A percentile compares a stretch with the other conserved stretches of the same genome.
These are phyloP conservation scores for Curvularia spicifera DNA, from an alignment of 2,329 filamentous ascomycete genomes.

Conservation along the genomic window DNA sequence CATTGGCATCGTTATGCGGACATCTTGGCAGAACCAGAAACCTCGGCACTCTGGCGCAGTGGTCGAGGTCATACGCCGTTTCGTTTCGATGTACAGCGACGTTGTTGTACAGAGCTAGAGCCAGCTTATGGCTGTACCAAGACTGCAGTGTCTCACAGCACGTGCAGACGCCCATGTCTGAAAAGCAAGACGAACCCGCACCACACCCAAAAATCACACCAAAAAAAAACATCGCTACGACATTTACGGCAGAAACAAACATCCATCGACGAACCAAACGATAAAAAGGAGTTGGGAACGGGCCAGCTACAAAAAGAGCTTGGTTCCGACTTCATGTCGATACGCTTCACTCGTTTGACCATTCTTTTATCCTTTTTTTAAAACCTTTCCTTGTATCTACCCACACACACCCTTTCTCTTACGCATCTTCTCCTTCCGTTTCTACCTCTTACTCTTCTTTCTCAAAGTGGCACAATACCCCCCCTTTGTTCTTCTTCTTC, in stretches of 20 bases:
- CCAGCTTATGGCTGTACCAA: too few relatives aligned
- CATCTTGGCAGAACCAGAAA: neutral
- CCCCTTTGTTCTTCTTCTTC: too few relatives aligned
- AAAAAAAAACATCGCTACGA: slow-evolving; percentile 6
- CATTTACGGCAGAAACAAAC: slow-evolving; percentile 15
- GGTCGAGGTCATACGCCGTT: neutral
- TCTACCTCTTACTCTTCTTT: too few relatives aligned
- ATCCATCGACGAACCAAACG: neutral
- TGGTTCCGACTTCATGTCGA: neutral
- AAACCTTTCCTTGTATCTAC: neutral
- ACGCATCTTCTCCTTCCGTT: too few relatives aligned
- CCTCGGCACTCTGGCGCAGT: neutral
- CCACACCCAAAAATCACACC: neutral
- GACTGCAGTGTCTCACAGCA: neutral
- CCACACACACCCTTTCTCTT: neutral
- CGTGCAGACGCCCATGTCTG: neutral
- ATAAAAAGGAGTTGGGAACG: neutral
- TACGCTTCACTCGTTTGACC: neutral
- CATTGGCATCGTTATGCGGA: neutral
- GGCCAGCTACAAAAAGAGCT: neutral
- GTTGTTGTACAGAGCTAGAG: neutral
- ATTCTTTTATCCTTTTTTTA: neutral
- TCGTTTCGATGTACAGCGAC: neutral
- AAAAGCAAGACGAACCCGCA: neutral
- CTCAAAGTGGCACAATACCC: too few relatives aligned